phyloP scores from a whole-genome alignment of 2,329 filamentous ascomycete species.

The Rhinocladiella mackenziei region DNA sequence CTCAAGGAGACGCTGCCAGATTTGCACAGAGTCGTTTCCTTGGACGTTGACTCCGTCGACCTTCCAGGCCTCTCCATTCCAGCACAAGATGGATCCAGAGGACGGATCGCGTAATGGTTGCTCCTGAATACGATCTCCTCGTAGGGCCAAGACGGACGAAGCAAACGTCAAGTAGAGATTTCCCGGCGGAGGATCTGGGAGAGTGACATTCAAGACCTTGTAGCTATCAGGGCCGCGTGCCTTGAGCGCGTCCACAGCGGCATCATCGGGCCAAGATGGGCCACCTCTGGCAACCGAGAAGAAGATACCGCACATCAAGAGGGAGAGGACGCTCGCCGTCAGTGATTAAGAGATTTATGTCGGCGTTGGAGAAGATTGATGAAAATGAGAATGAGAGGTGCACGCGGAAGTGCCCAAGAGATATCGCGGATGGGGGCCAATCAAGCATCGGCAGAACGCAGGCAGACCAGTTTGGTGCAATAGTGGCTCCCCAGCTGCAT shows the following conservation, averaged over 20 bases:
- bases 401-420: not conserved
- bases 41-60: constrained; percentile 54
- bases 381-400: not conserved
- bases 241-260: constrained; percentile 36
- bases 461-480: not conserved
- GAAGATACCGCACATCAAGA: constrained; percentile 59
- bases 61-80: constrained; percentile 96
- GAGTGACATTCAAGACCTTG: constrained; percentile 32
- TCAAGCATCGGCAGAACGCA: not conserved
- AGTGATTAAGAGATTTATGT: no score
- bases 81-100: constrained; percentile 71
- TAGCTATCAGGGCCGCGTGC: constrained; percentile 45
- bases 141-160: constrained; percentile 86
- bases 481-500: not conserved
- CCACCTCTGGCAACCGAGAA: constrained; percentile 41
- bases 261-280: constrained; percentile 49
- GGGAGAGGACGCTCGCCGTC: no score
- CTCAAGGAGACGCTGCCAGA: constrained; percentile 59
- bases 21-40: constrained; percentile 72
- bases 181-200: constrained; percentile 9
- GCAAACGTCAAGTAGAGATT: constrained; percentile 57
- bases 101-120: constrained; percentile 66
- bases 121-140: constrained; percentile 64
- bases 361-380: not conserved
- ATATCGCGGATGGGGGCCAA: not conserved